phyloP scores from a whole-genome alignment of 495 filamentous ascomycete genomes.

The Bombardia bombarda region DNA sequence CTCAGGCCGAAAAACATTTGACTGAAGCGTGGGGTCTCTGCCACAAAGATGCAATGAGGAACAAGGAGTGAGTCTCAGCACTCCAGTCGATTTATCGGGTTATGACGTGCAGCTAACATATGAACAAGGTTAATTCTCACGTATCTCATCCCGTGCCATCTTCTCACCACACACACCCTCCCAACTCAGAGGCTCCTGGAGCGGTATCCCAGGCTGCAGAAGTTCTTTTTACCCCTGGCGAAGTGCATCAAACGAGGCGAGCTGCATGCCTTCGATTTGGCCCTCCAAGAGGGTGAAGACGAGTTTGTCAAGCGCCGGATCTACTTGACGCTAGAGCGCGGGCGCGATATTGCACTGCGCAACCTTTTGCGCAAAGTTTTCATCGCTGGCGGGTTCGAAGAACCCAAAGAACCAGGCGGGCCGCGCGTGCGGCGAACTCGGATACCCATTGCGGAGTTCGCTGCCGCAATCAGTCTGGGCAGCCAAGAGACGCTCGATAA shows the following conservation, averaged over 20 bases:
- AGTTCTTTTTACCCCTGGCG: slow-evolving; percentile 68
- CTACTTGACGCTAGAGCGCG: slow-evolving; percentile 86
- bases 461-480: slow-evolving; percentile 48
- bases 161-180: slow-evolving; percentile 78
- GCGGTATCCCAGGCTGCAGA: slow-evolving; percentile 67
- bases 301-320: slow-evolving; percentile 93
- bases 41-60: slow-evolving; percentile 58
- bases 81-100: background rate
- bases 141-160: slow-evolving; percentile 85
- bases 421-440: slow-evolving; percentile 59
- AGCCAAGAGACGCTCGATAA: slow-evolving; percentile 60
- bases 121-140: slow-evolving; percentile 72
- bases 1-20: slow-evolving; percentile 70
- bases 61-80: slow-evolving; percentile 58
- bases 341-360: slow-evolving; percentile 80
- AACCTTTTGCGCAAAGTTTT: slow-evolving; percentile 90
- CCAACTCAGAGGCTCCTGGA: slow-evolving; percentile 63
- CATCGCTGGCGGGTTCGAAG: slow-evolving; percentile 69
- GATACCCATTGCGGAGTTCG: slow-evolving; percentile 73
- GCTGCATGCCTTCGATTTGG: slow-evolving; percentile 75
- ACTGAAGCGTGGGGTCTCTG: slow-evolving; percentile 71
- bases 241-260: slow-evolving; percentile 73
- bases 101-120: slow-evolving; percentile 5
- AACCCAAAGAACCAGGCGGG: slow-evolving; percentile 55
- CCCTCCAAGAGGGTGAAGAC: slow-evolving; percentile 69